These are phyloP conservation scores for Wallacemonas collosoma DNA, from an alignment of 208 protist species.

Conservation along the genomic window DNA sequence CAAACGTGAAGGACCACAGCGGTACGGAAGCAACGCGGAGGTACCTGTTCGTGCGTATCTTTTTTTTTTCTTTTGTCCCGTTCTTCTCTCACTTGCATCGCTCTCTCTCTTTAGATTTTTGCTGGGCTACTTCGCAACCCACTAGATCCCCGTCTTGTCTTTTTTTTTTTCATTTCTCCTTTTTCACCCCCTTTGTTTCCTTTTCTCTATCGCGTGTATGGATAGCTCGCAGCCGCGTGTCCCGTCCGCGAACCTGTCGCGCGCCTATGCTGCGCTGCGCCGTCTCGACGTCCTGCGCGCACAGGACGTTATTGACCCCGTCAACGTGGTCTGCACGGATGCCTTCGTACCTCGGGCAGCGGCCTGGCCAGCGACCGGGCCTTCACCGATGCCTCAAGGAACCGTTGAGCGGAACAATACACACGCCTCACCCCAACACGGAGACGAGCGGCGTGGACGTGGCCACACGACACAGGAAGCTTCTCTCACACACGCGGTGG, in stretches of 20 bases:
- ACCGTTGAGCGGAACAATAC: background rate
- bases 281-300: slow-evolving; percentile 60
- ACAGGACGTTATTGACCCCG: slow-evolving; percentile 43
- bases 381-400: background rate
- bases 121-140: too few species aligned
- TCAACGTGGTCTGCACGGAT: background rate
- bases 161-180: background rate
- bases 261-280: slow-evolving; percentile 68
- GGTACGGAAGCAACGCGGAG: too few species aligned
- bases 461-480: background rate
- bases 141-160: background rate
- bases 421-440: too few species aligned
- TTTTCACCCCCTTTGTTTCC: background rate
- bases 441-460: too few species aligned
- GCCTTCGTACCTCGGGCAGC: too few species aligned
- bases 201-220: background rate
- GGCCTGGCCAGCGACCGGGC: too few species aligned
- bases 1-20: too few species aligned
- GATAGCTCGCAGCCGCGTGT: slow-evolving; percentile 13
- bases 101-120: too few species aligned
- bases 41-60: background rate
- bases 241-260: slow-evolving; percentile 42
- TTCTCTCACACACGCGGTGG: background rate
- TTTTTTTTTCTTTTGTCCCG: slow-evolving; percentile 12
- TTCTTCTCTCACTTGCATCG: background rate